phyloP scores from a whole-genome alignment of 73 alveolate genomes.

The Paramecium sonneborni region DNA sequence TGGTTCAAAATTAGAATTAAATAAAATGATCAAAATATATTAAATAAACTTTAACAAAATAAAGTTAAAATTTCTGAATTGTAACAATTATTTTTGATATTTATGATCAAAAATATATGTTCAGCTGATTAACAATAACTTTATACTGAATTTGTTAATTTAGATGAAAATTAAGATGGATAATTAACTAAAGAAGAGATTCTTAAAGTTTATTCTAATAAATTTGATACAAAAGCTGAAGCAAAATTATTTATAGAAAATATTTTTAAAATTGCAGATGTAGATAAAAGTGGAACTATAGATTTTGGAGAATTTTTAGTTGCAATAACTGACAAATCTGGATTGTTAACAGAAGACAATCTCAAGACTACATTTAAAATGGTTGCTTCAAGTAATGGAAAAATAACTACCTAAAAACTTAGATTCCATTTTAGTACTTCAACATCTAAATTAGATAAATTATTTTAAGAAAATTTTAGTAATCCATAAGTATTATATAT shows the following conservation, averaged over 20 bases:
- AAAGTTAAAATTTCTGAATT: background rate
- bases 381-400: slow-evolving; percentile 20
- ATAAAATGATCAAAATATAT: background rate
- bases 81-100: background rate
- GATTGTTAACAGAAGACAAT: background rate
- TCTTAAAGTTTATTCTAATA: background rate
- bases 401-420: background rate
- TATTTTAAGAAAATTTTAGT: background rate
- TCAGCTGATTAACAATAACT: slow-evolving; percentile 28
- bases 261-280: background rate
- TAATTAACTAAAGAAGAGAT: background rate
- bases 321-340: slow-evolving; percentile 19
- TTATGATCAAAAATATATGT: background rate
- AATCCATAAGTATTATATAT: background rate
- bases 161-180: background rate
- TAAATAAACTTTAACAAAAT: background rate
- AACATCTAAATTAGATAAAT: background rate
- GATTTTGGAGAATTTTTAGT: slow-evolving; percentile 32
- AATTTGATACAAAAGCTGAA: background rate
- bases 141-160: background rate
- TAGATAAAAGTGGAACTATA: slow-evolving; percentile 30
- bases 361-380: background rate
- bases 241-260: background rate
- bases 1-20: background rate
- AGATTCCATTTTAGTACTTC: background rate